Base-by-base conservation (phyloP, 1,284 basidiomycete genomes). In the Microbotryomycetes sp. region DNA sequence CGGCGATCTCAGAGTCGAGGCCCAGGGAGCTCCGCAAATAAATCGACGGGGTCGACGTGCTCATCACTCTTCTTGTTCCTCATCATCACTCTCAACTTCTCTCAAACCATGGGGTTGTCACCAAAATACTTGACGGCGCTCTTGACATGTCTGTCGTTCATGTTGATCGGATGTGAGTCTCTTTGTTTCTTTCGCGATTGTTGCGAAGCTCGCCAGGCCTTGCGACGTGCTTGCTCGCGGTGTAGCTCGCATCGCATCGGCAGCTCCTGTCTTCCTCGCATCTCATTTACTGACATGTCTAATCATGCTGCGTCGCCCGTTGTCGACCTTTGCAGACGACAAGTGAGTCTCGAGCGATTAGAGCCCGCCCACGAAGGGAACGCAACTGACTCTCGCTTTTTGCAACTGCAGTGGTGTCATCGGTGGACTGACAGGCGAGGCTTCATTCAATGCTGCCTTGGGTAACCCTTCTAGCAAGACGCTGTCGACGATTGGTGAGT, bases 111-210 rank as follows among this genome's bases (percentile, higher is more conserved):
- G 50, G 22, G 22, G 16, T 26, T 29, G 12, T 30, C 50, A 14
- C 53, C 26, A 12, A 26, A 62, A 12, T 55, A 51, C 54, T 45
- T 32, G n/a, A 52, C 60, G 19, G 56, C 63, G 48, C 36, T 54
- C 23, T 67, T 75, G 46, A 75, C 74, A 7, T 70, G 72, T 16
- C 51, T 71, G 30, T 71, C 71, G 32, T 74, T 75, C 58, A 67
- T 73, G 67, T 66, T 74, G 45, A 73, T 74, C 55, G 73, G 72
- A 26, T 73, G 66, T 54, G 25, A 54, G 63, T 62, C 23, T 49
- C 62, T 23, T 58, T 51, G 36, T 63, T n/a, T n/a, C n/a, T n/a
- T n/a, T n/a, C n/a, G n/a, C n/a, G n/a, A n/a, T n/a, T n/a, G n/a
- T n/a, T n/a, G n/a, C n/a, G n/a, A n/a, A n/a, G n/a, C n/a, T n/a